Percentiles rank a stretch among this genome's conserved stretches.
Evolutionary conservation across 768 basidiomycete species (phyloP).

Genomic region (Phlebiopsis flavidoalba): DNA sequence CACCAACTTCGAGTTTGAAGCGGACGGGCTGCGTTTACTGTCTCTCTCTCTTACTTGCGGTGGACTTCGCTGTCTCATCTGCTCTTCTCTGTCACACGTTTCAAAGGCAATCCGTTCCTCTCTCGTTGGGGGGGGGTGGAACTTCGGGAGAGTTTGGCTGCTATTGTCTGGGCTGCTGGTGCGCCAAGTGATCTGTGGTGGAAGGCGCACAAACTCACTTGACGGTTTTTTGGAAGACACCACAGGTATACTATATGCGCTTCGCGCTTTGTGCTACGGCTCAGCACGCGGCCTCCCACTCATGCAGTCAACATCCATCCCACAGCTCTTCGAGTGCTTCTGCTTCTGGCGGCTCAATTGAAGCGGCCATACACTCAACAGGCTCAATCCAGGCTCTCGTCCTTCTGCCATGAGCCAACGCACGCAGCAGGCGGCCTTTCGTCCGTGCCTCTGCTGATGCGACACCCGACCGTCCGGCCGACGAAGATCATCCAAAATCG

Average conservation of each 20-base stretch:
- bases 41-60: not conserved
- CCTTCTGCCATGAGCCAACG: not conserved
- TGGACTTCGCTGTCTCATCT: not conserved
- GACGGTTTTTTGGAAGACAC: not conserved
- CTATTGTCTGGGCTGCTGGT: not conserved
- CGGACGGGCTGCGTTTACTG: not conserved
- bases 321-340: conserved; percentile 17
- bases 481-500: conserved; percentile 5
- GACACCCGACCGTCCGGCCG: not conserved
- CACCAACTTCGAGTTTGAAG: not conserved
- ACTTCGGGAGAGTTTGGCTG: not conserved
- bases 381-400: not conserved
- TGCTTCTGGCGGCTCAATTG: conserved; percentile 19
- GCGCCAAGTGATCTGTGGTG: not conserved
- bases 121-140: not conserved
- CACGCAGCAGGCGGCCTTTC: not conserved
- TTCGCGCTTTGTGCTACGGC: conserved; percentile 39
- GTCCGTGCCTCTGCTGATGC: not conserved
- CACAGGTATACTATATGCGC: conserved; percentile 37
- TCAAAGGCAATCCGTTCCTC: not conserved
- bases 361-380: conserved; percentile 40
- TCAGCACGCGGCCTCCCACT: conserved; percentile 51
- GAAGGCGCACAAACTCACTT: not conserved
- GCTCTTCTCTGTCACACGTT: not conserved
- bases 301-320: conserved; percentile 51